These are phyloP conservation scores for Trichosporon ovoides DNA, from an alignment of 1,284 basidiomycete genomes.

Conservation along the genomic window DNA sequence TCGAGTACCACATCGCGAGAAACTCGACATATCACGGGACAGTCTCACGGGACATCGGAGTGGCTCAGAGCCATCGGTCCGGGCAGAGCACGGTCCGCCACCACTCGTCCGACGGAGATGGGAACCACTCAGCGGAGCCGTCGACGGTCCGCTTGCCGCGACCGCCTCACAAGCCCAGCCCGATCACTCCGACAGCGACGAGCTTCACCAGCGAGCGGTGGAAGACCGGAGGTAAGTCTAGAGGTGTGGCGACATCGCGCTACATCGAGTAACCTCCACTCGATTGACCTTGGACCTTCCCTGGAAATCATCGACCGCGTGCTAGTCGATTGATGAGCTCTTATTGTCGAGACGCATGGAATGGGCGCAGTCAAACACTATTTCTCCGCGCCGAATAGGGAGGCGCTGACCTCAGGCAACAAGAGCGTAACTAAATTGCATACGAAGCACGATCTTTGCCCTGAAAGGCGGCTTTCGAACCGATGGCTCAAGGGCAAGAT, in stretches of 20 bases:
- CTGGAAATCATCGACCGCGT: too few relatives aligned
- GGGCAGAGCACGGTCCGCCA: not conserved
- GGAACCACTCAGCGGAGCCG: not conserved
- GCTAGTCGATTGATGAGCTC: too few relatives aligned
- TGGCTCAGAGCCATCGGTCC: not conserved
- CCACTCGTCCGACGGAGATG: not conserved
- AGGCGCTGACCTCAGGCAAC: not conserved
- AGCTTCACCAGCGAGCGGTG: not conserved
- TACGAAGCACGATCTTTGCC: constrained; percentile 1
- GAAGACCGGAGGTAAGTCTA: not conserved
- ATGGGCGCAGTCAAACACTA: too few relatives aligned
- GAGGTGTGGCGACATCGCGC: too few relatives aligned
- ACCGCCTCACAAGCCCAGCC: not conserved
- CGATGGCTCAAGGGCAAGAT: constrained; percentile 10
- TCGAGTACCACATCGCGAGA: constrained; percentile 17
- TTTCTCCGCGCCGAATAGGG: too few relatives aligned
- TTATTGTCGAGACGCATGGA: too few relatives aligned
- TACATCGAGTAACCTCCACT: too few relatives aligned
- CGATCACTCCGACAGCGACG: not conserved
- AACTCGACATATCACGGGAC: not conserved
- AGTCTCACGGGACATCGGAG: not conserved
- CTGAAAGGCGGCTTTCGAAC: constrained; percentile 9
- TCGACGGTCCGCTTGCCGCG: not conserved
- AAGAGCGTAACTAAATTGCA: too few relatives aligned
- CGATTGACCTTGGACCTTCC: too few relatives aligned